Conservation (phyloP, 371 early-diverging fungal genomes). For the Mucor irregularis region DNA sequence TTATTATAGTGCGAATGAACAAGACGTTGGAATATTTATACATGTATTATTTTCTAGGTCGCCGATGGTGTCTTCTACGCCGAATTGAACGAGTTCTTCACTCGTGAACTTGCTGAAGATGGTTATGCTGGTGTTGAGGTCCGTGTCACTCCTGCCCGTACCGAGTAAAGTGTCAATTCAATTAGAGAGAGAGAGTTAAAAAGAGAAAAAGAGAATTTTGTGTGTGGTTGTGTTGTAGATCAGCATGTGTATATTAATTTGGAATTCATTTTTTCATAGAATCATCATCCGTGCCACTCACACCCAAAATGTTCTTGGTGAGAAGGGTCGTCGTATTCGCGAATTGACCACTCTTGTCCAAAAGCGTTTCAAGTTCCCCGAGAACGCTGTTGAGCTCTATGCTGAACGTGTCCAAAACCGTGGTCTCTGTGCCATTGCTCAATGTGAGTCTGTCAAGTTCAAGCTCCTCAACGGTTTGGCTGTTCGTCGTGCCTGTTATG, state of each 20-base stretch:
- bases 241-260: no score
- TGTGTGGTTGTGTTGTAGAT: background rate
- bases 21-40: background rate
- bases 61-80: conserved; percentile 99
- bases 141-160: conserved; percentile 97
- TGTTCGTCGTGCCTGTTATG: conserved; percentile 97
- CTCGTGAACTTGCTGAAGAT: conserved; percentile 90
- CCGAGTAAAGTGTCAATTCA: conserved; percentile 65
- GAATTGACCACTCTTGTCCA: conserved; percentile 98
- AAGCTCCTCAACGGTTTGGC: conserved; percentile 97
- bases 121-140: conserved; percentile 98
- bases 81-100: conserved; percentile 99
- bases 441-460: conserved; percentile 98
- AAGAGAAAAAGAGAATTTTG: background rate
- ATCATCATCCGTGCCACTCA: conserved; percentile 99
- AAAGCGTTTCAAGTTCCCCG: conserved; percentile 99
- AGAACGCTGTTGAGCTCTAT: conserved; percentile 97
- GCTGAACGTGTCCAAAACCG: conserved; percentile 98
- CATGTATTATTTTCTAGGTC: conserved; percentile 54
- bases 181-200: background rate
- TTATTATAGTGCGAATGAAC: background rate
- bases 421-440: conserved; percentile 99
- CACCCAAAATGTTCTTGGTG: conserved; percentile 98
- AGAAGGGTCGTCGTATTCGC: conserved; percentile 98
- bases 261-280: conserved; percentile 16